These are phyloP conservation scores for Salix brachista DNA, from an alignment of 345 rosid species.

Conservation along the genomic window DNA sequence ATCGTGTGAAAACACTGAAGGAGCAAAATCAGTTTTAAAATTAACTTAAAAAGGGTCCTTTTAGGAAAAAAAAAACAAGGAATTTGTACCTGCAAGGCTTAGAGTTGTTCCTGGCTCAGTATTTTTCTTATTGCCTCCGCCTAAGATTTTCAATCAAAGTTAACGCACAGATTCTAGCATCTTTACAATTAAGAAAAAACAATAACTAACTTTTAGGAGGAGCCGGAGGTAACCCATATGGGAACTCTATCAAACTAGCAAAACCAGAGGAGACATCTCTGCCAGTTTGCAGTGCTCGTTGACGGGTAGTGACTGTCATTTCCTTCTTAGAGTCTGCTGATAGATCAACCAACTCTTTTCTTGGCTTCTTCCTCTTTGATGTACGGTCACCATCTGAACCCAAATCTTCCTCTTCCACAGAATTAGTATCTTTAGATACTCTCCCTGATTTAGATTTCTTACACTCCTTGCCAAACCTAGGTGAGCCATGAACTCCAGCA, in stretches of 20 bases:
- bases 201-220: conserved; percentile 1
- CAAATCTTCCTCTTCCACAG: conserved; percentile 36
- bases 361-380: conserved; percentile 17
- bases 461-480: conserved; percentile 10
- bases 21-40: neutral
- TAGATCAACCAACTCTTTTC: conserved; percentile 25
- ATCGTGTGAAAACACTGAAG: neutral
- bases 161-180: neutral
- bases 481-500: conserved; percentile 12
- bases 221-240: conserved; percentile 28
- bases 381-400: conserved; percentile 24
- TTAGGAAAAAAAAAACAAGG: neutral
- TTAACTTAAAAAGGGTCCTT: neutral
- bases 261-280: conserved; percentile 16
- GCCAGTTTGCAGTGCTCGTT: conserved; percentile 27
- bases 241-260: conserved; percentile 19
- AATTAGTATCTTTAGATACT: conserved; percentile 21
- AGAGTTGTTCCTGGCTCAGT: conserved; percentile 25
- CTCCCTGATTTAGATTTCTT: conserved; percentile 20
- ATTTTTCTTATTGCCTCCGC: conserved; percentile 30
- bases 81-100: conserved; percentile 23
- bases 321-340: conserved; percentile 23
- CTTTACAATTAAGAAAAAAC: neutral
- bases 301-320: conserved; percentile 22
- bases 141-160: conserved; percentile 1